Percentiles rank a stretch among this genome's conserved stretches.
These are phyloP conservation scores for Chrysopogon serrulatus DNA, from an alignment of 176 grass and related monocot species.

Conservation along the genomic window DNA sequence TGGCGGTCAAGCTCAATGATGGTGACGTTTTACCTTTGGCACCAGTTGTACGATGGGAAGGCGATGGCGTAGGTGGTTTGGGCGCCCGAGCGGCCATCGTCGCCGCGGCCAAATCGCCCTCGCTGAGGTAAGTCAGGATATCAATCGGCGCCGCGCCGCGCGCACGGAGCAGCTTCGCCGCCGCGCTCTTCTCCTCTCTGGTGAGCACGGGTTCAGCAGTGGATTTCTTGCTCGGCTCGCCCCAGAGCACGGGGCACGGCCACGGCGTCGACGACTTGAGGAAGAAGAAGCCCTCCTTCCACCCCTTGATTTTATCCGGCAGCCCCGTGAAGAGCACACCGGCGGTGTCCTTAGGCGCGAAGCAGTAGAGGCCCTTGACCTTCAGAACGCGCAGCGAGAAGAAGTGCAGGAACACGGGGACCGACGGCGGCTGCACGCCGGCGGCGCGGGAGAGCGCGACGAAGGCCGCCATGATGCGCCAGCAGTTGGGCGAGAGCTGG, in stretches of 20 bases:
- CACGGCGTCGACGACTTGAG: background rate
- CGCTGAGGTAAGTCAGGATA: background rate
- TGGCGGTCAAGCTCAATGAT: background rate
- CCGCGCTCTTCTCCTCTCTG: background rate
- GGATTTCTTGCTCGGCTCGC: background rate
- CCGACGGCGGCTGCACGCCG: background rate
- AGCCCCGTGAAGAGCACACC: background rate
- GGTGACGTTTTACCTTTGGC: background rate
- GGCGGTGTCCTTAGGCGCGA: background rate
- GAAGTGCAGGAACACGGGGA: slow-evolving; percentile 4
- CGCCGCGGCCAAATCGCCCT: background rate
- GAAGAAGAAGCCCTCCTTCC: slow-evolving; percentile 10
- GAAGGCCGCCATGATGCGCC: slow-evolving; percentile 23
- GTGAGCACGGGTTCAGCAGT: background rate
- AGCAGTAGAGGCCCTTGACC: background rate
- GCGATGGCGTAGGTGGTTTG: background rate
- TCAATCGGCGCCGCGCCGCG: background rate
- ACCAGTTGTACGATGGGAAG: no score
- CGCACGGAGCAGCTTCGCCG: background rate
- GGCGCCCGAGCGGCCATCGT: background rate
- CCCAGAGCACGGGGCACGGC: slow-evolving; percentile 16
- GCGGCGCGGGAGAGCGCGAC: background rate
- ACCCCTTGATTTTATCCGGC: background rate
- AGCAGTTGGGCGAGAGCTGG: slow-evolving; percentile 24
- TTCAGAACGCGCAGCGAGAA: background rate